Evolutionary conservation across 2,329 filamentous ascomycete genomes (phyloP), one percentile per base, ranked within the genome.

Genomic region (Periconia digitata): DNA sequence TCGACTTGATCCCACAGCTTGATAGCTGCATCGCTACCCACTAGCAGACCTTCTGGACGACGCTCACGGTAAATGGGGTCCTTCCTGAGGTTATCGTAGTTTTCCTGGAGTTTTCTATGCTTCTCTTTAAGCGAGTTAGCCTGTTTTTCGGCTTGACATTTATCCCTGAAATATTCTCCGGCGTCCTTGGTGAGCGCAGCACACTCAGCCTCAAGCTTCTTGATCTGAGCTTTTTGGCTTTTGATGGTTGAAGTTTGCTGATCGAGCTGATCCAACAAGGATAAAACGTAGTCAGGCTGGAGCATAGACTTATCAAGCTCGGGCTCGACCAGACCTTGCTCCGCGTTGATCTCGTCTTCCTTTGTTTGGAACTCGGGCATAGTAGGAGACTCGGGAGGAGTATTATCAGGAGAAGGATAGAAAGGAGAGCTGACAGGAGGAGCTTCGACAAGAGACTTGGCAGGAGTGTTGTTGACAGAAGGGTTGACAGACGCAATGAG

Each of bases 211-310:
- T 48, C 44, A 2, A 58, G 49, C 34, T 51, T 22, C 17, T 29
- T 20, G 20, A 50, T 51, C 23, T 35, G 47, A 22, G 43, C 17
- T 18, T 55, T 44, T 15, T 32, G 27, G 10, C 27, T 10, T 10
- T 12, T 4, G 3, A 32, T 32, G 10, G n/a, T 15, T 4, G 3
- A 5, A 3, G 27, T 3, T 32, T 32, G 27, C 3, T 5, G 5
- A 10, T 32, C 27, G 27, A 32, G 10, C 12, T 13, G 10, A 13
- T 32, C 27, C 4, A 15, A 32, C 27, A 32, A 32, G n/a, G 27
- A 15, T 3, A 12, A 32, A 3, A 4, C 4, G 3, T 10, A 15
- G 27, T 32, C 10, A 15, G n/a, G 12, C n/a, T 32, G 12, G 27
- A 32, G n/a, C n/a, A n/a, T n/a, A n/a, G n/a, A n/a, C n/a, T 32